Percentiles rank a stretch among this genome's conserved stretches.
Evolutionary conservation across 148 eudicot species (phyloP).

Genomic region (Amaranthus cruentus): DNA sequence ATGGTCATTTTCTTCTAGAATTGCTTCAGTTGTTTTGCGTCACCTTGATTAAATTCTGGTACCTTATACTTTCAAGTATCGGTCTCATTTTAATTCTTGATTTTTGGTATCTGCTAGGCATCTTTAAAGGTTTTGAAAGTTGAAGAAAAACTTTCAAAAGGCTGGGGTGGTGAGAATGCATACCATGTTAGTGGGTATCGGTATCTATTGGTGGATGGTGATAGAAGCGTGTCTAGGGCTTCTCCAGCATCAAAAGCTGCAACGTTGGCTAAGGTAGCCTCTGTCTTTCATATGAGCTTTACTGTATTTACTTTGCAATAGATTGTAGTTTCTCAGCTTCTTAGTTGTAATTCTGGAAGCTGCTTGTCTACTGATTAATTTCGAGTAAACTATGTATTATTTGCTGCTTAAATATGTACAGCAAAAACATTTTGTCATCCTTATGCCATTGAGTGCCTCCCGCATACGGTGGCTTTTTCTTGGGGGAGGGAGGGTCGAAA

Average conservation of each 20-base stretch:
- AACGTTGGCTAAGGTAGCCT: conserved; percentile 74
- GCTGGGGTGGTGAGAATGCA: conserved; percentile 99
- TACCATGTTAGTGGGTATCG: conserved; percentile 95
- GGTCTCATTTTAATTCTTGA: conserved; percentile 3
- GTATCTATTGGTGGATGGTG: conserved; percentile 80
- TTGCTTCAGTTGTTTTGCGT: background rate
- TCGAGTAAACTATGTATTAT: background rate
- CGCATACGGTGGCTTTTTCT: background rate
- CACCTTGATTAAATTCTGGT: background rate
- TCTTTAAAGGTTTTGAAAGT: conserved; percentile 68
- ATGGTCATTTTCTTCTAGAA: background rate
- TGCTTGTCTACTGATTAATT: background rate
- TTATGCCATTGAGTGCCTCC: background rate
- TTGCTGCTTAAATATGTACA: background rate
- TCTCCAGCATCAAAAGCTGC: conserved; percentile 85
- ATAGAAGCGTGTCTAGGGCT: conserved; percentile 74
- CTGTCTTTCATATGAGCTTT: background rate
- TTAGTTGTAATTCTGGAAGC: background rate
- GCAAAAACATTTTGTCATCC: too few relatives aligned
- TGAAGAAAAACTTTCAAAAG: conserved; percentile 91
- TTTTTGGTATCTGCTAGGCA: conserved; percentile 44
- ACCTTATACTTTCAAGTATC: too few relatives aligned
- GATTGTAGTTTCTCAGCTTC: too few relatives aligned
- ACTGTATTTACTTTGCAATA: background rate
- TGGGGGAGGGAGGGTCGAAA: background rate